Evolutionary conservation across 495 filamentous ascomycete genomes (phyloP).

Genomic region (Xylaria telfairii): DNA sequence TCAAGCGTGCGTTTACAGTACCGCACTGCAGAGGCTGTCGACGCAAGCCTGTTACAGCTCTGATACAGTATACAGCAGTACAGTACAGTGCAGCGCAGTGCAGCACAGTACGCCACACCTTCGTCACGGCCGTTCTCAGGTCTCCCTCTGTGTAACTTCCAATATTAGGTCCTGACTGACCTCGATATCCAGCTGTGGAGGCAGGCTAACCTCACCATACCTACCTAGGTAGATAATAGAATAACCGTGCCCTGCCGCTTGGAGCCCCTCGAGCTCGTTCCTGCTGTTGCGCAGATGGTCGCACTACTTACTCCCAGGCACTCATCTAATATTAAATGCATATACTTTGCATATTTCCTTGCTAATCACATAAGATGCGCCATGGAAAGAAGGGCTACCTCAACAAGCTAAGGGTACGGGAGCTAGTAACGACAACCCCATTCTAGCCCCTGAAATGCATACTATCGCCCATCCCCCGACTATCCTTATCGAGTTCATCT

Average conservation of each 20-base stretch:
- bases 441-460: conserved; percentile 14
- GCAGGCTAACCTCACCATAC: not conserved
- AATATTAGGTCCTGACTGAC: not conserved
- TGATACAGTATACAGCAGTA: too few relatives aligned
- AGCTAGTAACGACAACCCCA: conserved; percentile 14
- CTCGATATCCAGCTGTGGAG: not conserved
- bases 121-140: not conserved
- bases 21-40: not conserved
- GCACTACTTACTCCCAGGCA: not conserved
- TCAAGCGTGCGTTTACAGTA: too few relatives aligned
- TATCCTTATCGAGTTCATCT: not conserved
- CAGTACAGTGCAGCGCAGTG: too few relatives aligned
- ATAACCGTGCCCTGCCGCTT: not conserved
- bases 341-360: not conserved
- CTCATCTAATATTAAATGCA: not conserved
- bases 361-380: not conserved
- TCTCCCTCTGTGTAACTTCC: not conserved
- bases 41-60: not conserved
- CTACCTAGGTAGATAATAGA: too few relatives aligned
- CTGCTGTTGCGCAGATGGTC: not conserved
- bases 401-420: not conserved
- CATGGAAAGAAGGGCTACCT: conserved; percentile 6
- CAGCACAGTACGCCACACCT: not conserved
- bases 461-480: not conserved
- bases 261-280: not conserved